phyloP scores from a whole-genome alignment of 306 rosid genomes.

The Cicer cuneatum region DNA sequence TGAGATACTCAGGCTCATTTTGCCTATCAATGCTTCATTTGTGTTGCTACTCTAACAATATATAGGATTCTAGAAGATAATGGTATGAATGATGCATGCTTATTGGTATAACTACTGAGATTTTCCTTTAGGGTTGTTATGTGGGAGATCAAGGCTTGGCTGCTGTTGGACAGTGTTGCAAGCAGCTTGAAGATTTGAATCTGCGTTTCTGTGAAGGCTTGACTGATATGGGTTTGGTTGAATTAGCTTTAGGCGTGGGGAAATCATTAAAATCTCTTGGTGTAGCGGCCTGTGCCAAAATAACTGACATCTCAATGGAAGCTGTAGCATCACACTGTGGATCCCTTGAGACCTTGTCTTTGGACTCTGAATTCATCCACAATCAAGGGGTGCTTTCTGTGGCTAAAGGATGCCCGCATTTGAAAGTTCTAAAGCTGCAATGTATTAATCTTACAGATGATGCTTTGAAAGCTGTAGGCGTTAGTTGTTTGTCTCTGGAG shows the following conservation, averaged over 20 bases:
- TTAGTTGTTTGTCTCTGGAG: constrained; percentile 66
- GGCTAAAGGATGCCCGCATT: constrained; percentile 73
- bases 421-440: constrained; percentile 85
- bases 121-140: constrained; percentile 82
- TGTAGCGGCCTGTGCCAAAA: constrained; percentile 88
- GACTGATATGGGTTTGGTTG: constrained; percentile 76
- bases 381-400: constrained; percentile 81
- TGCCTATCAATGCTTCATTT: constrained; percentile 23
- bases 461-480: constrained; percentile 83
- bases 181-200: constrained; percentile 84
- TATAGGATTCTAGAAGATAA: not conserved
- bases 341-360: constrained; percentile 70
- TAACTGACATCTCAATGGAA: constrained; percentile 79
- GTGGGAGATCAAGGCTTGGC: constrained; percentile 91
- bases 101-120: constrained; percentile 24
- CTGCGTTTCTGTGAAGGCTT: constrained; percentile 94
- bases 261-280: constrained; percentile 83
- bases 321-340: constrained; percentile 78
- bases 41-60: constrained; percentile 10
- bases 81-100: constrained; percentile 14
- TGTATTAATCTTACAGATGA: constrained; percentile 88
- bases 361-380: constrained; percentile 87
- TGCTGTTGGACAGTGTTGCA: constrained; percentile 83
- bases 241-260: constrained; percentile 69
- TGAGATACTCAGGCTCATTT: not conserved